Evolutionary conservation across 2,329 filamentous ascomycete genomes (phyloP), one percentile per base, ranked within the genome.

Genomic region (Ceratocystis lukuohia): DNA sequence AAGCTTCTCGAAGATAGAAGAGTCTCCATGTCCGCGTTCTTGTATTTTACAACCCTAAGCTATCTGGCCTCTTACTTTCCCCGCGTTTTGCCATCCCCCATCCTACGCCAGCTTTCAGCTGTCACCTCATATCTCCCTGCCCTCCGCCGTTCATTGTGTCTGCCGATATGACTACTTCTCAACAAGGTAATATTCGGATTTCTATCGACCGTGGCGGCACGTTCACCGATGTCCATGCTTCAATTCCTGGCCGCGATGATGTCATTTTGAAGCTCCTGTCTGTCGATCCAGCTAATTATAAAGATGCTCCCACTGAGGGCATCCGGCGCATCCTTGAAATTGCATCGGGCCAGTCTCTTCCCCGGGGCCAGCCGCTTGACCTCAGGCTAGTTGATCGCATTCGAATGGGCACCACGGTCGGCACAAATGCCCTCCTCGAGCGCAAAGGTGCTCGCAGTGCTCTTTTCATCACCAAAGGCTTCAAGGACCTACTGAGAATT

Each of bases 401-500:
- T 74, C 87, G 92, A 61, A 96, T 96, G 92, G 92, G 92, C 57
- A 96, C 92, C 1, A 96, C 92, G 0, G 91, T 96, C 12, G 92
- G 92, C 8, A 96, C 92, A 0, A 96, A 96, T 74, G 92, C 92
- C 0, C 77, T 96, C 66, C 80, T 96, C 1, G 92, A 96, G 75
- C 81, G 92, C 67, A 96, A 96, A 75, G 92, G 92, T 61, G 91
- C 96, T 77, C 85, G 84, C 71, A 93, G 94, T 73, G 91, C 89
- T 15, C 82, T 96, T 75, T 84, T 96, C 0, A 89, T 95, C 10
- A 96, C 90, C 0, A 87, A 86, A 70, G 92, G 92, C 0, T 96
- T 96, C 79, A 87, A 85, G 70, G 91, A 96, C 74, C 95, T 90
- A 71, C 78, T 96, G 28, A 82, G 86, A 64, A 96, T 96, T 73